phyloP scores from a whole-genome alignment of 2,329 filamentous ascomycete species.

The Colletotrichum sp. region DNA sequence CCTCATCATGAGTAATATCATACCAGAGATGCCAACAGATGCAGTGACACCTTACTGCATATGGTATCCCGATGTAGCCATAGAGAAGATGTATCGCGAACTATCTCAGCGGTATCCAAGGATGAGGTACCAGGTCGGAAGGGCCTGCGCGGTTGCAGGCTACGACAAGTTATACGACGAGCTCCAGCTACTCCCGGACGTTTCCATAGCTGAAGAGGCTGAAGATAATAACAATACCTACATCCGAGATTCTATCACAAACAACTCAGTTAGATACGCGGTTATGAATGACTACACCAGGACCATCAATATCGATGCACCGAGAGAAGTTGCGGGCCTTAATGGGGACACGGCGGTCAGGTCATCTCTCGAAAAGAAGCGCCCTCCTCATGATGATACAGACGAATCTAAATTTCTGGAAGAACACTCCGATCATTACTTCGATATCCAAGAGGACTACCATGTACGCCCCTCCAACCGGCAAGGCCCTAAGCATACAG shows the following conservation, averaged over 20 bases:
- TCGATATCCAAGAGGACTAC: neutral
- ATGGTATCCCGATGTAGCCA: conserved; percentile 42
- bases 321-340: neutral
- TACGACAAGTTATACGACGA: conserved; percentile 38
- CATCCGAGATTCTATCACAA: conserved; percentile 39
- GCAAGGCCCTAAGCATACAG: neutral
- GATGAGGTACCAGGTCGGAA: conserved; percentile 41
- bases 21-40: conserved; percentile 27
- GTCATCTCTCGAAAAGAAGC: neutral
- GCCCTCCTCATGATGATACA: too few species aligned
- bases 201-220: conserved; percentile 41
- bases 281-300: conserved; percentile 42
- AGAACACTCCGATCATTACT: neutral
- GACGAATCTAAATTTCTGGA: too few species aligned
- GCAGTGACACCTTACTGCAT: conserved; percentile 41
- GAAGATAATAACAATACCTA: conserved; percentile 25
- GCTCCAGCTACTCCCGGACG: conserved; percentile 39
- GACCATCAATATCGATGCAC: neutral
- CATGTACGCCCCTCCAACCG: neutral
- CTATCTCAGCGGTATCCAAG: conserved; percentile 35
- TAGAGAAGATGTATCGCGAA: conserved; percentile 39
- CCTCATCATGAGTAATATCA: conserved; percentile 34
- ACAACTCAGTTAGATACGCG: conserved; percentile 26
- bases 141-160: conserved; percentile 42
- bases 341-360: neutral